Evolutionary conservation across 768 basidiomycete species (phyloP).

Genomic region (Leccinum subtestaceum): DNA sequence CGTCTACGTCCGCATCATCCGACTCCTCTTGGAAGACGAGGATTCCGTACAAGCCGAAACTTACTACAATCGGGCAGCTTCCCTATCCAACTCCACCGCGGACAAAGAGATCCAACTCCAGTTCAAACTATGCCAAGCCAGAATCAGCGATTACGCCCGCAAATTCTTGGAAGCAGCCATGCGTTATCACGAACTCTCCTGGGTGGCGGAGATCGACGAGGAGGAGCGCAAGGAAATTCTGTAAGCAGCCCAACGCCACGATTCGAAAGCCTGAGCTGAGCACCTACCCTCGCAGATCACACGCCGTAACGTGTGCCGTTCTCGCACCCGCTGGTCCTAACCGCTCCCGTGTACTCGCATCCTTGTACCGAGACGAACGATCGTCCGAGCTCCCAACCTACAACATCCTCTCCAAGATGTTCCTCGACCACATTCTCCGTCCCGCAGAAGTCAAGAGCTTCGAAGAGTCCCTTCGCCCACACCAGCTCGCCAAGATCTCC

Average conservation of each 20-base stretch:
- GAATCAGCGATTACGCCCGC: constrained; percentile 88
- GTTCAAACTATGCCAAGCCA: constrained; percentile 92
- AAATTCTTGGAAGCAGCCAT: constrained; percentile 94
- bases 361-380: constrained; percentile 93
- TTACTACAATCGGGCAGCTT: constrained; percentile 93
- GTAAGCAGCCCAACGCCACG: constrained; percentile 45
- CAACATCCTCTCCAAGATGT: constrained; percentile 96
- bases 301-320: constrained; percentile 94
- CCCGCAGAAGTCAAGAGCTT: constrained; percentile 88
- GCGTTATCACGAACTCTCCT: constrained; percentile 93
- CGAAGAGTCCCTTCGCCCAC: constrained; percentile 80
- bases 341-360: constrained; percentile 87
- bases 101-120: constrained; percentile 78
- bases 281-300: constrained; percentile 47
- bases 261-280: constrained; percentile 5
- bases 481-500: constrained; percentile 91
- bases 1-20: constrained; percentile 91
- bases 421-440: constrained; percentile 94
- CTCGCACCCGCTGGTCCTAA: constrained; percentile 97
- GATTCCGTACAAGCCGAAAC: constrained; percentile 98
- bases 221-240: constrained; percentile 89
- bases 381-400: constrained; percentile 74
- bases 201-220: constrained; percentile 88
- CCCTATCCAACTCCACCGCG: constrained; percentile 75
- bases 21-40: constrained; percentile 91